Evolutionary conservation across 2,329 filamentous ascomycete genomes (phyloP), one percentile per base, ranked within the genome.

Genomic region (Sporothrix dimorphospora): DNA sequence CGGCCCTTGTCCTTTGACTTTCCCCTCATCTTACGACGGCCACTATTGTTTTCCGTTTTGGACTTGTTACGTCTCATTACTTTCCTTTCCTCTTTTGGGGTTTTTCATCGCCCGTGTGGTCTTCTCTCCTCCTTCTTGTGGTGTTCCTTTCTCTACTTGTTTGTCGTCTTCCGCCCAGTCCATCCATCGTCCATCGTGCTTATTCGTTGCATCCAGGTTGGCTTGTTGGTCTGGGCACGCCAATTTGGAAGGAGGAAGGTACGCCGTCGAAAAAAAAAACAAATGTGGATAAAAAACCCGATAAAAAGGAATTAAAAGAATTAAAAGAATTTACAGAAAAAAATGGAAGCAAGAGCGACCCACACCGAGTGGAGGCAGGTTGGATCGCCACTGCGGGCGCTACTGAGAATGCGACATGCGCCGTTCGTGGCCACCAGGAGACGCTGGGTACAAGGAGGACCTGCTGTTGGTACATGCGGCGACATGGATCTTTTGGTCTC

Each of bases 331-430:
- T 19, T 11, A 14, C 4, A 65, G 30, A 45, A 65, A 47, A 8
- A 61, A 45, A 45, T 21, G 57, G 7, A 19, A 47, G n/a, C n/a
- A 45, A 30, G 14, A 30, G 24, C 8, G 45, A 30, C 42, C 65
- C 65, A 51, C 65, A 51, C 45, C 65, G 27, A 67, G 45, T 16
- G 65, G 42, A 67, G 42, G 63, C 63, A 66, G 24, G 42, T 49
- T 34, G 24, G 63, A 66, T 34, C 42, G 63, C 63, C 63, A 66
- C 45, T 51, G 45, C 65, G 65, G 38, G 65, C 65, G 27, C 65
- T 67, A 67, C 65, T 67, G 65, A 21, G 11, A 67, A 53, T 53
- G 24, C 24, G 21, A 66, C 63, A 21, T 65, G 38, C 34, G 27
- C 24, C 53, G 53, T 57, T 57, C 53, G 53, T 57, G 16, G 27